Conservation (phyloP, 352 stramenopile genomes). For the Phytophthora kernoviae region DNA sequence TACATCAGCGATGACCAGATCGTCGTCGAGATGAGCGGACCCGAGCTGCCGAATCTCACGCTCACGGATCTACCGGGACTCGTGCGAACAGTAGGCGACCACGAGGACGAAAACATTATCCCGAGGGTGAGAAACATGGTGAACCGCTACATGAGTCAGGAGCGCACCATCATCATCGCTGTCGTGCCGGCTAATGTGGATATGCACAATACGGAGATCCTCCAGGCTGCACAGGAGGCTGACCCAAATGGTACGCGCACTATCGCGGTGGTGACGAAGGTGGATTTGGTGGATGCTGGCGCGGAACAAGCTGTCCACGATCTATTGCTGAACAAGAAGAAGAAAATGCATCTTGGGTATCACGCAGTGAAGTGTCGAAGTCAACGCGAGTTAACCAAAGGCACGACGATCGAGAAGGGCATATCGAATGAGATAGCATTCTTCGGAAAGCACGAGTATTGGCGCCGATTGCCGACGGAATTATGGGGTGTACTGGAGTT, state of each 20-base stretch:
- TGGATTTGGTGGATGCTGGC: slow-evolving; percentile 87
- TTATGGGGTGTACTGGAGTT: slow-evolving; percentile 44
- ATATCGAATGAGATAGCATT: slow-evolving; percentile 62
- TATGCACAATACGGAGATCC: slow-evolving; percentile 86
- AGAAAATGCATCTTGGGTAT: slow-evolving; percentile 68
- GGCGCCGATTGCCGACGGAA: slow-evolving; percentile 30
- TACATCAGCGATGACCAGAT: slow-evolving; percentile 83
- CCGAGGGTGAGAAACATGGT: slow-evolving; percentile 70
- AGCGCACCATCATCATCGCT: slow-evolving; percentile 84
- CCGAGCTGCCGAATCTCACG: slow-evolving; percentile 75
- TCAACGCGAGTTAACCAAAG: slow-evolving; percentile 66
- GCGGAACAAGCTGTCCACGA: slow-evolving; percentile 72
- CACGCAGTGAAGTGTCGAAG: slow-evolving; percentile 89
- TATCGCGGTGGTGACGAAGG: slow-evolving; percentile 89
- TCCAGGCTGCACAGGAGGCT: slow-evolving; percentile 67
- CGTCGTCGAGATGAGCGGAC: slow-evolving; percentile 66
- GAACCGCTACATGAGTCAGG: slow-evolving; percentile 72
- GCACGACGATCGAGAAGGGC: slow-evolving; percentile 59
- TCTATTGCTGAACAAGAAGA: slow-evolving; percentile 79
- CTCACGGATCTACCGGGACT: slow-evolving; percentile 84
- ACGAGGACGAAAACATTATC: slow-evolving; percentile 76
- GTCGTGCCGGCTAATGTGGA: slow-evolving; percentile 87
- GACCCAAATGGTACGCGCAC: slow-evolving; percentile 74
- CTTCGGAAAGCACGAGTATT: slow-evolving; percentile 53
- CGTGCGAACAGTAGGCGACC: slow-evolving; percentile 65